Percentiles rank a stretch among this genome's conserved stretches.
phyloP scores from a whole-genome alignment of 2,329 filamentous ascomycete species.

The Cytospora piceicola region DNA sequence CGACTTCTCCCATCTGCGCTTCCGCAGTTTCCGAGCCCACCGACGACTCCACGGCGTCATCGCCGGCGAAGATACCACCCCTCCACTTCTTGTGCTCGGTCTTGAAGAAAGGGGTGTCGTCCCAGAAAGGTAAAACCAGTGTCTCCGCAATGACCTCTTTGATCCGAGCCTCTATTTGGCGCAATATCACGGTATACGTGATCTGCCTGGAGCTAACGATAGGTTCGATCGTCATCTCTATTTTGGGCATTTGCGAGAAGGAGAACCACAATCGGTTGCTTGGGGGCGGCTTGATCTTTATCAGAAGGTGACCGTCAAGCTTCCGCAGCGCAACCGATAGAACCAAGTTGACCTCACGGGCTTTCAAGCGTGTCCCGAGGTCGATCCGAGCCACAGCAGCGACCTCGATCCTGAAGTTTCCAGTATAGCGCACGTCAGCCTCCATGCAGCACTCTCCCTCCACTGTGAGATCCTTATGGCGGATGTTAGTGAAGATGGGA shows the following conservation, averaged over 20 bases:
- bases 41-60: conserved; percentile 50
- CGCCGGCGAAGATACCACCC: conserved; percentile 77
- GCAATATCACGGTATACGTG: conserved; percentile 87
- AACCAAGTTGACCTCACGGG: conserved; percentile 85
- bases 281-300: conserved; percentile 91
- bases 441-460: conserved; percentile 90
- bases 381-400: conserved; percentile 93
- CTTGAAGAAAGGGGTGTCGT: conserved; percentile 88
- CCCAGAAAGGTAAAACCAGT: conserved; percentile 91
- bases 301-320: conserved; percentile 80
- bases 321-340: conserved; percentile 84
- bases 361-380: conserved; percentile 84
- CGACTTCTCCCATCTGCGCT: conserved; percentile 52
- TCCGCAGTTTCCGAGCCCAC: conserved; percentile 44
- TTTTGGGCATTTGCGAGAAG: conserved; percentile 90
- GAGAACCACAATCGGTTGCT: conserved; percentile 97
- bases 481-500: conserved; percentile 86
- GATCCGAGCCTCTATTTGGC: conserved; percentile 93
- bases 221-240: conserved; percentile 92
- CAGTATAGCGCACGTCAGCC: conserved; percentile 84
- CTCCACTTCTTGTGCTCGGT: conserved; percentile 78
- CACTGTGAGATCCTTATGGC: conserved; percentile 84
- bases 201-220: conserved; percentile 95
- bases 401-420: conserved; percentile 87
- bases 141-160: conserved; percentile 93